These are phyloP conservation scores for Pseudonitzschia multiseries DNA, from an alignment of 108 stramenopile species.

Conservation along the genomic window DNA sequence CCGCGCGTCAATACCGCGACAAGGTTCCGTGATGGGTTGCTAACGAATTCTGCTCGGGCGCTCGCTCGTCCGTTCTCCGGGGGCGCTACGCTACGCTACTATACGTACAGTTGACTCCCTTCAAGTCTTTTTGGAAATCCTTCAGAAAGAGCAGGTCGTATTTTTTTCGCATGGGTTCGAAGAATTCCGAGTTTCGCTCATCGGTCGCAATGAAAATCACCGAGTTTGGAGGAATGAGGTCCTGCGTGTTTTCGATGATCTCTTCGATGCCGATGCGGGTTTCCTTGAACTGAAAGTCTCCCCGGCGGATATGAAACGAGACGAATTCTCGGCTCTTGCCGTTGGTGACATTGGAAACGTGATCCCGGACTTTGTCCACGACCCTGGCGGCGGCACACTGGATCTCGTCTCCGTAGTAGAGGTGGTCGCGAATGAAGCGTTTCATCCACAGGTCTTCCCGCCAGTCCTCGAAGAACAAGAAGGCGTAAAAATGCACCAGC, in stretches of 20 bases:
- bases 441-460: conserved; percentile 67
- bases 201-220: conserved; percentile 77
- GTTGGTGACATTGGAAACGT: conserved; percentile 30
- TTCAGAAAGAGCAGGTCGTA: conserved; percentile 74
- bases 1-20: not conserved
- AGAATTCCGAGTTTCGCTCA: conserved; percentile 65
- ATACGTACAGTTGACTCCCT: conserved; percentile 69
- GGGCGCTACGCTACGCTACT: too few relatives aligned
- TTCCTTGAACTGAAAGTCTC: conserved; percentile 61
- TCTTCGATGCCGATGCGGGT: conserved; percentile 29
- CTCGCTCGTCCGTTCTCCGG: too few relatives aligned
- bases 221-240: conserved; percentile 28
- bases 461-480: conserved; percentile 87
- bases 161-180: conserved; percentile 57
- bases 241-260: conserved; percentile 32
- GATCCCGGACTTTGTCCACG: conserved; percentile 55
- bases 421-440: conserved; percentile 79
- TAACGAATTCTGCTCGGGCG: too few relatives aligned
- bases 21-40: conserved; percentile 15
- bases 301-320: conserved; percentile 80
- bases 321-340: conserved; percentile 55
- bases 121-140: conserved; percentile 66
- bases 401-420: conserved; percentile 82
- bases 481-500: conserved; percentile 85
- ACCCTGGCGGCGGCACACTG: conserved; percentile 80